phyloP scores from a whole-genome alignment of 2,329 filamentous ascomycete species.

The Trichophyton schoenleinii region DNA sequence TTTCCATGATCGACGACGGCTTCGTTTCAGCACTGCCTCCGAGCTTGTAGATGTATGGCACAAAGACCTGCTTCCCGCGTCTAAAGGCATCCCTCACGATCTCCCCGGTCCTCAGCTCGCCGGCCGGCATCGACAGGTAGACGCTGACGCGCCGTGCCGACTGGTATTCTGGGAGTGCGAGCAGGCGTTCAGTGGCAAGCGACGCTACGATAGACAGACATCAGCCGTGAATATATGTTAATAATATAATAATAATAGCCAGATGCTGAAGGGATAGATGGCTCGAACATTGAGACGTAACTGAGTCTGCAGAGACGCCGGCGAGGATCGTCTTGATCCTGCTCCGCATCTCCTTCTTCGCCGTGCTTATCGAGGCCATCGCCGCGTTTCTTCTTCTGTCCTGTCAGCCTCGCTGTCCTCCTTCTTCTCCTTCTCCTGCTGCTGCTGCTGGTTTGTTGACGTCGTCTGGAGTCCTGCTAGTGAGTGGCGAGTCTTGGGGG shows the following conservation, averaged over 20 bases:
- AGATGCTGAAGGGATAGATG: no score
- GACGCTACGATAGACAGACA: slow-evolving; percentile 41
- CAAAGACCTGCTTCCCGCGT: slow-evolving; percentile 71
- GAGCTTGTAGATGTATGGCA: slow-evolving; percentile 70
- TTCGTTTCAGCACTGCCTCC: slow-evolving; percentile 24
- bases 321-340: slow-evolving; percentile 57
- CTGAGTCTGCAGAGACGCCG: slow-evolving; percentile 47
- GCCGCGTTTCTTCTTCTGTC: not conserved
- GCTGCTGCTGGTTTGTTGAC: not conserved
- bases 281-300: slow-evolving; percentile 58
- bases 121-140: slow-evolving; percentile 83
- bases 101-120: slow-evolving; percentile 70
- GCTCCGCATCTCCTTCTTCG: slow-evolving; percentile 64
- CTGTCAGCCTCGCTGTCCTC: no score
- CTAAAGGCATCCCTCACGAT: slow-evolving; percentile 72
- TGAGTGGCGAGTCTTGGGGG: not conserved
- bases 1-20: slow-evolving; percentile 74
- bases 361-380: slow-evolving; percentile 43
- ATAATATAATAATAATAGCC: no score
- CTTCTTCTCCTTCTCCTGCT: not conserved
- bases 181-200: slow-evolving; percentile 51
- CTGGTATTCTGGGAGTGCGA: slow-evolving; percentile 59
- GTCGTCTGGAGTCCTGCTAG: no score
- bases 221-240: not conserved
- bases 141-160: slow-evolving; percentile 65